These are phyloP conservation scores for Vigna nakashimae DNA, from an alignment of 306 rosid species.

Conservation along the genomic window DNA sequence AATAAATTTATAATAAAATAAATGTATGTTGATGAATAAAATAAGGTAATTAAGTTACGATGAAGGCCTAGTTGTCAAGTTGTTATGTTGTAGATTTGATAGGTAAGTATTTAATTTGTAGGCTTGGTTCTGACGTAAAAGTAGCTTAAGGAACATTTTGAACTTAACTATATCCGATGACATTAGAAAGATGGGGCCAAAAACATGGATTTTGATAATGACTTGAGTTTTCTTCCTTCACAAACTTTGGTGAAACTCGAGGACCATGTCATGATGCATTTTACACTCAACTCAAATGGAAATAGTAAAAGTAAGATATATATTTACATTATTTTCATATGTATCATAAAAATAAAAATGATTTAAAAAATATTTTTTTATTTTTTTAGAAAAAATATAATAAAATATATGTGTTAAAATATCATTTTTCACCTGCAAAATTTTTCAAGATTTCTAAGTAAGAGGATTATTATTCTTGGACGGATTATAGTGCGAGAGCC, in stretches of 20 bases:
- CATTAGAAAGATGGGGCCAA: constrained; percentile 27
- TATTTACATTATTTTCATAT: too few relatives aligned
- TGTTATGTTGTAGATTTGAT: neutral
- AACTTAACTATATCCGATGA: neutral
- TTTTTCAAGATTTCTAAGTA: too few relatives aligned
- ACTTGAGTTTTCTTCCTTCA: constrained; percentile 14
- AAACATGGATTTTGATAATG: constrained; percentile 16
- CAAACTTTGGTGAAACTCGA: neutral
- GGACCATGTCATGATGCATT: neutral
- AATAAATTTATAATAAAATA: too few relatives aligned
- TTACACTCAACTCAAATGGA: too few relatives aligned
- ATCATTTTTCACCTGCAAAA: neutral
- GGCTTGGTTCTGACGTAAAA: constrained; percentile 5
- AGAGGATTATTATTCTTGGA: neutral
- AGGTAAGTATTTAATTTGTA: neutral
- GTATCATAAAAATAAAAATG: too few relatives aligned
- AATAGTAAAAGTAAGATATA: too few relatives aligned
- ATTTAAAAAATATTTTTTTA: too few relatives aligned
- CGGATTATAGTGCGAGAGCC: too few relatives aligned
- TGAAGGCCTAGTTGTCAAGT: neutral
- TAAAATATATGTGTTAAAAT: too few relatives aligned
- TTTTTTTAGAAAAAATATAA: too few relatives aligned
- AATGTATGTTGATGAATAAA: neutral
- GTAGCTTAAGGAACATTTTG: constrained; percentile 2
- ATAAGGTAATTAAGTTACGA: neutral